A percentile compares a stretch with the other conserved stretches of the same genome.
phyloP scores from a whole-genome alignment of 2,329 filamentous ascomycete genomes.

The Pseudopithomyces chartarum region DNA sequence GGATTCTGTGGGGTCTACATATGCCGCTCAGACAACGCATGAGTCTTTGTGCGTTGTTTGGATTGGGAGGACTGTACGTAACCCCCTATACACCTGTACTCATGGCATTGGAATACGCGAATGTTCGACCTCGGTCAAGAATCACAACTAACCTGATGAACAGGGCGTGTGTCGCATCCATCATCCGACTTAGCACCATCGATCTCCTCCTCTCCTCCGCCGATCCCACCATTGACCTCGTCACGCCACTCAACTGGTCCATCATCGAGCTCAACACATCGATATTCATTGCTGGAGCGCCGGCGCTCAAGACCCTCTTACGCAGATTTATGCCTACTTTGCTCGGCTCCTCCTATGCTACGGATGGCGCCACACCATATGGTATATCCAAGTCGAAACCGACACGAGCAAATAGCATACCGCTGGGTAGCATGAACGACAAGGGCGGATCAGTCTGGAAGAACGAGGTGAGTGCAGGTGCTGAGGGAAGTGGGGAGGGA shows the following conservation, averaged over 20 bases:
- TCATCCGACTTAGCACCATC: not conserved
- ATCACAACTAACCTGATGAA: not conserved
- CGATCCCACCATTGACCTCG: not conserved
- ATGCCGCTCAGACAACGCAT: slow-evolving; percentile 3
- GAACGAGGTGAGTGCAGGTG: not conserved
- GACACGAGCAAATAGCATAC: not conserved
- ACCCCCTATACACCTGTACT: not conserved
- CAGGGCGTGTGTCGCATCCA: not conserved
- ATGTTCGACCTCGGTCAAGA: not conserved
- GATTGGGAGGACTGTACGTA: slow-evolving; percentile 1
- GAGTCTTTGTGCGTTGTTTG: not conserved
- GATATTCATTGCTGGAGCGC: slow-evolving; percentile 1
- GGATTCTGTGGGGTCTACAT: not conserved
- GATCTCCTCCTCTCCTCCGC: not conserved
- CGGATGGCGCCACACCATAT: not conserved
- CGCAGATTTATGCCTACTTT: not conserved
- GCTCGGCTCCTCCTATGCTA: not conserved
- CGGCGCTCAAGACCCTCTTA: not conserved
- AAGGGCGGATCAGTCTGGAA: not conserved
- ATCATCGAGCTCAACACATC: slow-evolving; percentile 2
- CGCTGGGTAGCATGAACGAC: not conserved
- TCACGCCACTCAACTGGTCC: slow-evolving; percentile 3
- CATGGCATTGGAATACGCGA: not conserved
- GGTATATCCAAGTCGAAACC: not conserved
- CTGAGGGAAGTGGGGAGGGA: not conserved